phyloP scores from a whole-genome alignment of 805 yeast genomes.

The Kregervanrija pseudodelftensis region DNA sequence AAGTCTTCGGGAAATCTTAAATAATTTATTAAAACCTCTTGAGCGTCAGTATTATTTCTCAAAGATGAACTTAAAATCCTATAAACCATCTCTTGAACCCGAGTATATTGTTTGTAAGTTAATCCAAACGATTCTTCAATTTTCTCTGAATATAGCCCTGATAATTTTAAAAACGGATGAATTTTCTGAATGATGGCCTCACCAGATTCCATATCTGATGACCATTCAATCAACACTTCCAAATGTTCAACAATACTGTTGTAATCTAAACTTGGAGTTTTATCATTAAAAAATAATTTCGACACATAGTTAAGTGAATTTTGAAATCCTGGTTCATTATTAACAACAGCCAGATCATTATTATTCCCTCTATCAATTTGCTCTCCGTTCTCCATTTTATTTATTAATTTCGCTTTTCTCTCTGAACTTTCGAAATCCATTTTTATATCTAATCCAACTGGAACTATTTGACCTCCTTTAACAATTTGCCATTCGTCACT shows the following conservation, averaged over 20 bases:
- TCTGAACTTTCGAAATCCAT: conserved; percentile 65
- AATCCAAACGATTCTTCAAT: conserved; percentile 4
- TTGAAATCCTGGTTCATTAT: conserved; percentile 1
- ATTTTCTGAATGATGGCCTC: conserved; percentile 34
- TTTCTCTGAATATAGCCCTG: conserved; percentile 20
- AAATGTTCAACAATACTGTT: conserved; percentile 19
- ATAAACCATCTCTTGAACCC: conserved; percentile 45
- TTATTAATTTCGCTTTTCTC: conserved; percentile 58
- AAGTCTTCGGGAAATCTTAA: conserved; percentile 14
- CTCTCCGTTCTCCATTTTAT: not conserved
- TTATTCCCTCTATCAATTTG: conserved; percentile 1
- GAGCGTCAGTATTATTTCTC: conserved; percentile 58
- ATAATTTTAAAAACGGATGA: conserved; percentile 24
- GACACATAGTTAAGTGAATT: conserved; percentile 4
- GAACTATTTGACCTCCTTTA: conserved; percentile 65
- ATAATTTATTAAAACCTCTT: conserved; percentile 11
- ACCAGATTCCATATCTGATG: conserved; percentile 65
- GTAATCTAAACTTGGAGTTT: conserved; percentile 1
- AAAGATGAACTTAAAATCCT: conserved; percentile 60
- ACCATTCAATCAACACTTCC: conserved; percentile 45
- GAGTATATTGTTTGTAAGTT: conserved; percentile 7
- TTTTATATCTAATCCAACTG: conserved; percentile 73
- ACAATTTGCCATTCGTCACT: conserved; percentile 62
- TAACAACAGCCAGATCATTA: conserved; percentile 7
- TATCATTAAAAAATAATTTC: not conserved